A percentile compares a stretch with the other conserved stretches of the same genome.
Evolutionary conservation across 106 monocot species (phyloP).

Genomic region (Phalaenopsis aphrodite): DNA sequence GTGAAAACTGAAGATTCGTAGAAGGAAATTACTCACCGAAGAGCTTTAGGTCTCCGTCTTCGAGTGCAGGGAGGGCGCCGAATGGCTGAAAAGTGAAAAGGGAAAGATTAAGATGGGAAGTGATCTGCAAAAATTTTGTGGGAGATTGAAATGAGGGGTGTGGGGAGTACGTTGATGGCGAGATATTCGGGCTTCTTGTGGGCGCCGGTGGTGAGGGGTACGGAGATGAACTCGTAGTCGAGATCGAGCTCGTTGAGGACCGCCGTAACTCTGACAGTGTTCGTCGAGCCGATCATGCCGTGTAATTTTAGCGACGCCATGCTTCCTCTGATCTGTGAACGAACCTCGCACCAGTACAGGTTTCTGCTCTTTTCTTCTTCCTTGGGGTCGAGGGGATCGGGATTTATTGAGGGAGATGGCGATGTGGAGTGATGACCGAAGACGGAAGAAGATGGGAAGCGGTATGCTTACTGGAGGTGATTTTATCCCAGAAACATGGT

Average conservation of each 20-base stretch:
- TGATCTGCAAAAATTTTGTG: neutral
- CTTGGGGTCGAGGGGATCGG: neutral
- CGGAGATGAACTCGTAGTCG: constrained; percentile 32
- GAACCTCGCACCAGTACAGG: neutral
- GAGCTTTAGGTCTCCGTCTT: constrained; percentile 40
- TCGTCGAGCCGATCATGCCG: constrained; percentile 21
- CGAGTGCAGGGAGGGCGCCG: constrained; percentile 35
- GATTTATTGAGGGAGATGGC: neutral
- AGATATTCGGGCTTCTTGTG: constrained; percentile 60
- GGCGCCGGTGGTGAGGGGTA: constrained; percentile 33
- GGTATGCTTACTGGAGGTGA: no score
- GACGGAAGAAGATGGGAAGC: no score
- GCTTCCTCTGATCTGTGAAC: neutral
- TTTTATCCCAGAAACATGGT: no score
- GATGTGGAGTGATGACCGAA: neutral
- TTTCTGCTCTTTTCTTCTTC: neutral
- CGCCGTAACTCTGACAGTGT: constrained; percentile 14
- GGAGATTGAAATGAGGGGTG: neutral
- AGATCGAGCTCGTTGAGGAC: constrained; percentile 39
- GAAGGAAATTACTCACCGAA: constrained; percentile 16
- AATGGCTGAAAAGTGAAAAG: constrained; percentile 33
- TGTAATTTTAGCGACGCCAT: constrained; percentile 20
- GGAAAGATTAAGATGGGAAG: neutral
- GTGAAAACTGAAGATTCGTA: neutral
- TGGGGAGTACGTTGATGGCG: constrained; percentile 33